Evolutionary conservation across 2,329 filamentous ascomycete species (phyloP).

Genomic region (Colletotrichum limetticola): DNA sequence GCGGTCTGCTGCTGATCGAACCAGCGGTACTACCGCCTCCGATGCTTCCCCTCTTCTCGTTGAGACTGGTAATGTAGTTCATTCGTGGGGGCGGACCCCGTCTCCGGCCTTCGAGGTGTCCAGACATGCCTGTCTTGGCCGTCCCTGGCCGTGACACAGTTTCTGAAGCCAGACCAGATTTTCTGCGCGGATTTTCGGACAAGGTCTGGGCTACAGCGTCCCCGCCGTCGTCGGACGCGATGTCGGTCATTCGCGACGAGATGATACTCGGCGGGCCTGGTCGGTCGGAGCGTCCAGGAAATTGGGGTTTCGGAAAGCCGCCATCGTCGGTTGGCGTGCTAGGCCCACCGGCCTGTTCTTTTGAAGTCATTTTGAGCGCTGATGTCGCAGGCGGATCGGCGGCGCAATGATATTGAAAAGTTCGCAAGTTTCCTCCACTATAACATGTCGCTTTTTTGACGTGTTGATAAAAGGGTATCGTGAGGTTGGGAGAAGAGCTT

Average conservation of each 20-base stretch:
- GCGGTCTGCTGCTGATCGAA: slow-evolving; percentile 44
- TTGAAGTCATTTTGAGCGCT: slow-evolving; percentile 48
- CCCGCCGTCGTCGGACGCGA: slow-evolving; percentile 66
- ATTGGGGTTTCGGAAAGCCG: slow-evolving; percentile 51
- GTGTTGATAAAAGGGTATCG: background rate
- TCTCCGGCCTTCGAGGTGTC: slow-evolving; percentile 30
- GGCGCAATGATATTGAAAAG: slow-evolving; percentile 3
- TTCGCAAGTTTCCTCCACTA: slow-evolving; percentile 4
- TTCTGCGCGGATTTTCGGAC: slow-evolving; percentile 33
- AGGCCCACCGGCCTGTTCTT: slow-evolving; percentile 47
- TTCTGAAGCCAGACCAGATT: slow-evolving; percentile 48
- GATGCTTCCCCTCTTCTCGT: slow-evolving; percentile 55
- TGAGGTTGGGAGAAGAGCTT: background rate
- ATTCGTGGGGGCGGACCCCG: slow-evolving; percentile 68
- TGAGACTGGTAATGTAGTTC: slow-evolving; percentile 52
- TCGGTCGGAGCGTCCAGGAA: slow-evolving; percentile 50
- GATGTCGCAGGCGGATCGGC: slow-evolving; percentile 1
- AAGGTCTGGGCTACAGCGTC: slow-evolving; percentile 51
- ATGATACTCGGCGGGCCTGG: slow-evolving; percentile 72
- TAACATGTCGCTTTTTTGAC: slow-evolving; percentile 23
- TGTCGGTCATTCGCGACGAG: slow-evolving; percentile 78
- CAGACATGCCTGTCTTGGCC: slow-evolving; percentile 57
- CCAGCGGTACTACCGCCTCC: slow-evolving; percentile 49
- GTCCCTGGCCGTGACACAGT: slow-evolving; percentile 64
- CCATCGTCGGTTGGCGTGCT: slow-evolving; percentile 51